phyloP scores from a whole-genome alignment of 2,329 filamentous ascomycete species.

The Trichothecium sympodiale region DNA sequence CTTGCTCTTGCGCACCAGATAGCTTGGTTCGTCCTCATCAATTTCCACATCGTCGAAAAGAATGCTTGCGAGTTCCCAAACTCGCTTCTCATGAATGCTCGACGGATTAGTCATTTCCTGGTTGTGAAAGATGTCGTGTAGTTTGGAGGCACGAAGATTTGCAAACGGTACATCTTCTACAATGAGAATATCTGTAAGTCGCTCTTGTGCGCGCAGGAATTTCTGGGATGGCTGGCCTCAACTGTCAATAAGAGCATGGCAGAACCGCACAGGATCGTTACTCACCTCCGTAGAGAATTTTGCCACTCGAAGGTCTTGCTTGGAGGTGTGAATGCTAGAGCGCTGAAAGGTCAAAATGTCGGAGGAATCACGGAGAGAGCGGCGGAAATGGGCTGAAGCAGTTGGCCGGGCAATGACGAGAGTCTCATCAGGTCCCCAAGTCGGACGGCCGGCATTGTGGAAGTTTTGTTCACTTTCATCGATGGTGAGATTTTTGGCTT shows the following conservation, averaged over 20 bases:
- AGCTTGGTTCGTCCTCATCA: slow-evolving; percentile 24
- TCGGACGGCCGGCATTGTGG: slow-evolving; percentile 65
- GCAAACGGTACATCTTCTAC: slow-evolving; percentile 51
- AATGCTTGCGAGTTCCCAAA: slow-evolving; percentile 80
- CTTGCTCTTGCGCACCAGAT: slow-evolving; percentile 43
- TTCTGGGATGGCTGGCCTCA: slow-evolving; percentile 39
- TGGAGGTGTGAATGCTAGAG: slow-evolving; percentile 47
- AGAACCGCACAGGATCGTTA: background rate
- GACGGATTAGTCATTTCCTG: slow-evolving; percentile 30
- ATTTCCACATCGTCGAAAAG: slow-evolving; percentile 63
- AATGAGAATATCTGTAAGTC: slow-evolving; percentile 40
- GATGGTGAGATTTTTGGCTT: slow-evolving; percentile 58
- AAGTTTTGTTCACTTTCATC: slow-evolving; percentile 53
- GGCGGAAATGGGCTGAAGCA: slow-evolving; percentile 27
- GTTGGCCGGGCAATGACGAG: slow-evolving; percentile 45
- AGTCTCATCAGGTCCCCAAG: slow-evolving; percentile 66
- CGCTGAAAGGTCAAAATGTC: slow-evolving; percentile 22
- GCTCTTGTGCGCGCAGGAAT: slow-evolving; percentile 43
- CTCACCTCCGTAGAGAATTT: slow-evolving; percentile 47
- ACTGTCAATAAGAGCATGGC: background rate
- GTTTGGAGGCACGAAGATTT: slow-evolving; percentile 24
- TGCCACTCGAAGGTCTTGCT: slow-evolving; percentile 53
- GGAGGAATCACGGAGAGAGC: slow-evolving; percentile 11
- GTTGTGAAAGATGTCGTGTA: slow-evolving; percentile 28
- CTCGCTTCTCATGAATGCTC: slow-evolving; percentile 54